Evolutionary conservation across 2,329 filamentous ascomycete genomes (phyloP), one percentile per base, ranked within the genome.

Genomic region (Aureobasidium sp.): DNA sequence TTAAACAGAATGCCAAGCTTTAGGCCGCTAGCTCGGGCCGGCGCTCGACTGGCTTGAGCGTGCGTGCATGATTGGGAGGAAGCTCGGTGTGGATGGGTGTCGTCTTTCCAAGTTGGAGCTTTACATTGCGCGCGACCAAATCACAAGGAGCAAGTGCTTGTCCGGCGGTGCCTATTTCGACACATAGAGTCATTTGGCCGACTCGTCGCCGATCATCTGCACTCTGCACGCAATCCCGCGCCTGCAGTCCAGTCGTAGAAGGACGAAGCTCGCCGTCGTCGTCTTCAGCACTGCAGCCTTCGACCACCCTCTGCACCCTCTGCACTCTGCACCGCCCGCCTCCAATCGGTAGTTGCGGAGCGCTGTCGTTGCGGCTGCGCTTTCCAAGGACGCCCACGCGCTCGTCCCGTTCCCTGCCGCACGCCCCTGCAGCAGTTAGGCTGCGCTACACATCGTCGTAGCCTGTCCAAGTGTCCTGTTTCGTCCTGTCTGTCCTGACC

Each of bases 171-270:
- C 57, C 45, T 60, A 49, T 42, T 60, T 60, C 45, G 45, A 62
- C 60, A 56, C 60, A 62, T 41, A 55, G 11, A 53, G 60, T 62
- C 60, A 62, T 25, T 62, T 49, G 59, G 25, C 47, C 37, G 15
- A n/a, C 25, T 36, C 22, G 11, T 11, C 62, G 70, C 72, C 77
- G 76, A 80, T 80, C 78, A 80, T 80, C 78, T 80, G 79, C 78
- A 80, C 62, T 39, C 61, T 56, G 61, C 51, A 62, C 76, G 74
- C 73, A 75, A 79, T 78, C 76, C 42, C 59, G 48, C 59, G 39
- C 59, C 27, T 45, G 59, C 59, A 52, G 59, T 53, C 45, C 34
- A 39, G 25, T 29, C 20, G 20, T 25, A 27, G 42, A 20, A 22
- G 9, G 12, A 39, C 17, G 5, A 9, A 56, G 37, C 45, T 48